Conservation (phyloP, 768 basidiomycete genomes). For the Lactifluus echinatus region DNA sequence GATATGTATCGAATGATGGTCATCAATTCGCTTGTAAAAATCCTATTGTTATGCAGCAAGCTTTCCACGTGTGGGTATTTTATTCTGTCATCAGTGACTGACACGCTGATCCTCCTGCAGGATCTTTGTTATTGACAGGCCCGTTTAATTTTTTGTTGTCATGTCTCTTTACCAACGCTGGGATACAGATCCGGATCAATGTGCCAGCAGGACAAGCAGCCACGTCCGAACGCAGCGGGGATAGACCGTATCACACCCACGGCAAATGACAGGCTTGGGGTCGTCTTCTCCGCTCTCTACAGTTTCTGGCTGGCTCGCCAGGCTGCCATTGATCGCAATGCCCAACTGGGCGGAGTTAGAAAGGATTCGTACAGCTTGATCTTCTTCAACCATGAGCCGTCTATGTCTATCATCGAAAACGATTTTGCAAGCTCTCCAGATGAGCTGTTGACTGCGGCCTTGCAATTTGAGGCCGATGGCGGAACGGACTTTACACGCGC, state of each 20-base stretch:
- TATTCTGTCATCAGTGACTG: not conserved
- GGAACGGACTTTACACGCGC: too few relatives aligned
- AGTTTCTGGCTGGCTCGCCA: constrained; percentile 49
- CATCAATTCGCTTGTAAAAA: constrained; percentile 48
- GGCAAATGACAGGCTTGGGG: constrained; percentile 44
- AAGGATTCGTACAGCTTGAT: constrained; percentile 51
- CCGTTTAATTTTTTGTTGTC: constrained; percentile 30
- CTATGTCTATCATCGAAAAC: too few relatives aligned
- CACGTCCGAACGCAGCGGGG: constrained; percentile 37
- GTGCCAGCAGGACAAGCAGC: constrained; percentile 32
- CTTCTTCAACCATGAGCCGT: constrained; percentile 33
- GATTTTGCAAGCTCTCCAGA: too few relatives aligned
- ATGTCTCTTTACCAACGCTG: constrained; percentile 23
- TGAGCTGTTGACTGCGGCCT: too few relatives aligned
- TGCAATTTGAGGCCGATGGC: too few relatives aligned
- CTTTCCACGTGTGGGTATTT: constrained; percentile 49
- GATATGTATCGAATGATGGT: constrained; percentile 49
- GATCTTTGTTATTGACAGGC: constrained; percentile 49
- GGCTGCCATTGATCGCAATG: constrained; percentile 27
- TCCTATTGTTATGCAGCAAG: too few relatives aligned
- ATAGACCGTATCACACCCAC: constrained; percentile 30
- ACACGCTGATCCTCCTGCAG: constrained; percentile 14
- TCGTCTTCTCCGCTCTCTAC: constrained; percentile 47
- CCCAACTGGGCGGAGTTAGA: constrained; percentile 26
- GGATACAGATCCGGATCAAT: constrained; percentile 45